A percentile compares a stretch with the other conserved stretches of the same genome.
These are phyloP conservation scores for Carex scoparia DNA, from an alignment of 176 grass and related monocot genomes.

Conservation along the genomic window DNA sequence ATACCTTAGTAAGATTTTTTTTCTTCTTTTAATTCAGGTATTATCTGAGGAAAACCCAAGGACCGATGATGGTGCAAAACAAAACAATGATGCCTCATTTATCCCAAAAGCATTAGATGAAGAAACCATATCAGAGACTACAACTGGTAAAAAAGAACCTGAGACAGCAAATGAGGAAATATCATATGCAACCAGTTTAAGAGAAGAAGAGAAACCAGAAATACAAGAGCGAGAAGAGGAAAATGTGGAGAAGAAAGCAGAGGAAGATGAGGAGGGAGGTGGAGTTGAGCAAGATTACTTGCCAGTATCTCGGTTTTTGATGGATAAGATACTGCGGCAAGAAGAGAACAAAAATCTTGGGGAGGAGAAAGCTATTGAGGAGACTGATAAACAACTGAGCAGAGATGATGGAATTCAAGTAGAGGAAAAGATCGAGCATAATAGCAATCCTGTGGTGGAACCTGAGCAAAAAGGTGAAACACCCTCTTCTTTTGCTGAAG, in stretches of 20 bases:
- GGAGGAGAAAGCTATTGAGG: constrained; percentile 2
- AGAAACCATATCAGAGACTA: constrained; percentile 29
- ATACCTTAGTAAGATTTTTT: constrained; percentile 16
- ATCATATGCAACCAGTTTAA: neutral
- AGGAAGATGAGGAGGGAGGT: constrained; percentile 14
- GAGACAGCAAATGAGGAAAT: neutral
- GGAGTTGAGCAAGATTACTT: constrained; percentile 21
- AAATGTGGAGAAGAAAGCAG: neutral
- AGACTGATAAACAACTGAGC: neutral
- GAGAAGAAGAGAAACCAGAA: neutral
- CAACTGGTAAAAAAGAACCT: constrained; percentile 15
- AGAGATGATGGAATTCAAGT: neutral
- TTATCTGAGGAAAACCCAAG: constrained; percentile 33
- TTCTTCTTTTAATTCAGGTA: constrained; percentile 37
- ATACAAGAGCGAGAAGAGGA: neutral
- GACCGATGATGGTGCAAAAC: constrained; percentile 28
- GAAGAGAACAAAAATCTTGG: constrained; percentile 2
- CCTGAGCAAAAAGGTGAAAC: neutral
- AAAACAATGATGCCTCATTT: constrained; percentile 39
- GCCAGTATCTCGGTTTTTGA: constrained; percentile 26
- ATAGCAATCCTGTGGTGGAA: neutral
- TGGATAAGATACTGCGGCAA: constrained; percentile 22
- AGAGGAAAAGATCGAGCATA: neutral
- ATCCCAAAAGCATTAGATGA: constrained; percentile 33
- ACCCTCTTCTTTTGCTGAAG: neutral